Conservation (phyloP, 2,329 filamentous ascomycete genomes). For the Venturia asperata region DNA sequence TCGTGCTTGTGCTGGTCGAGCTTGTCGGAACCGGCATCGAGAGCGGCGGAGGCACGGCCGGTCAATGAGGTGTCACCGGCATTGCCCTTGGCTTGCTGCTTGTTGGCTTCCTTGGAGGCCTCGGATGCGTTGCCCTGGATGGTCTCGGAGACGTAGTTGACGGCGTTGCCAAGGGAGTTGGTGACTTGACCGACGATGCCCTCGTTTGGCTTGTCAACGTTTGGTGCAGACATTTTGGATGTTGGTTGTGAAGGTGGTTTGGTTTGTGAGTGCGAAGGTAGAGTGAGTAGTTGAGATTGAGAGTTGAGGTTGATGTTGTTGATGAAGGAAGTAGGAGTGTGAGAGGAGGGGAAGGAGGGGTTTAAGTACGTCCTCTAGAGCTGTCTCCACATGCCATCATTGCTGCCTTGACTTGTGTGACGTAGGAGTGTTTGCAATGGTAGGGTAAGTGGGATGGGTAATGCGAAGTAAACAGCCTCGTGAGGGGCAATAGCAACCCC, state of each 20-base stretch:
- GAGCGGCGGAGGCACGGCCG: constrained; percentile 49
- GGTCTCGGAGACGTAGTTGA: constrained; percentile 62
- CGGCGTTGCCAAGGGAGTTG: constrained; percentile 47
- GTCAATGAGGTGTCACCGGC: constrained; percentile 46
- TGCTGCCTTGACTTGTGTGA: not conserved
- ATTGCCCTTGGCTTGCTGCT: constrained; percentile 53
- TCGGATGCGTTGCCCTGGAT: constrained; percentile 51
- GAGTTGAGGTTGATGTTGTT: constrained; percentile 1
- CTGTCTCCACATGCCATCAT: not conserved
- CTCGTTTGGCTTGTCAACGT: constrained; percentile 39
- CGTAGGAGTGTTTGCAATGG: constrained; percentile 2
- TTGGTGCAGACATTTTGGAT: constrained; percentile 39
- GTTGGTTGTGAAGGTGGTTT: constrained; percentile 5
- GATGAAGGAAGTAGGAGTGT: not conserved
- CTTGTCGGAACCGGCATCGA: constrained; percentile 48
- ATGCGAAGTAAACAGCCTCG: not conserved
- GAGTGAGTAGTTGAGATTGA: constrained; percentile 18
- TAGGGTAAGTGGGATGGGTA: not conserved
- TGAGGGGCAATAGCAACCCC: not conserved
- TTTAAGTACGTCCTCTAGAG: not conserved
- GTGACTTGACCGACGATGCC: constrained; percentile 37
- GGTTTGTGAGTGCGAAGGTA: constrained; percentile 19
- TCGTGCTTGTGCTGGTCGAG: constrained; percentile 47
- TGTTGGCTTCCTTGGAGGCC: constrained; percentile 63
- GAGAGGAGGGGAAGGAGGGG: not conserved